Evolutionary conservation across 1,284 basidiomycete species (phyloP), one percentile per base, ranked within the genome.

Genomic region (Marasmius sp.): DNA sequence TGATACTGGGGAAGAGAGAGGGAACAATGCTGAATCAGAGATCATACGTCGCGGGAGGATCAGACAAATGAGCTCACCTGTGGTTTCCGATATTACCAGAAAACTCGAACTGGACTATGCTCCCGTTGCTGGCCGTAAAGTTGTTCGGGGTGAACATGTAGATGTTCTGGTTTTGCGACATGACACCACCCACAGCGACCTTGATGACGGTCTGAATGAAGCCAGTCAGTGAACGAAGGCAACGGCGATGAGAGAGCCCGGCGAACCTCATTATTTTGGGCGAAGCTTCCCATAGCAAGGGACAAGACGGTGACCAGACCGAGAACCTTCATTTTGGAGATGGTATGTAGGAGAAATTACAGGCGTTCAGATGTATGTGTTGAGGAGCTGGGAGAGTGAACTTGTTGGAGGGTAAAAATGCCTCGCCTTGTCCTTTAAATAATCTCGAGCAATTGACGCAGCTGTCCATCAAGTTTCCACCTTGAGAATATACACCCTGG

Each of bases 81-180:
- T 65, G 64, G 45, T 65, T 65, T 49, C 60, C 64, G 12, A 58
- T 57, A 33, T 22, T 50, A 54, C 49, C 58, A 22, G 52, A 54
- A 47, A 62, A 62, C 41, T 51, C 48, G 53, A 61, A 61, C 22
- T 49, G 51, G n/a, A 65, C 48, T 11, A 63, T 50, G 37, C 43
- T 53, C 11, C 60, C 62, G 20, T 51, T 55, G 6, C 18, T 51
- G 7, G 64, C 64, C 27, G 59, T 63, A 52, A 63, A 39, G 38
- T 22, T 54, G 12, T 2, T n/a, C 9, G 52, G 52, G 16, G 11
- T 38, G 52, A 54, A 54, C 52, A 54, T 54, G 16, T 37, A 54
- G 52, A 54, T 54, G 34, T 54, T 54, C 34, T 54, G 14, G 6
- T 14, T 14, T 2, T 16, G 14, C 12, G 34, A 6, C 20, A 7